Base-by-base conservation (phyloP, 2,329 filamentous ascomycete genomes). In the Ceratocystis cacaofunesta region DNA sequence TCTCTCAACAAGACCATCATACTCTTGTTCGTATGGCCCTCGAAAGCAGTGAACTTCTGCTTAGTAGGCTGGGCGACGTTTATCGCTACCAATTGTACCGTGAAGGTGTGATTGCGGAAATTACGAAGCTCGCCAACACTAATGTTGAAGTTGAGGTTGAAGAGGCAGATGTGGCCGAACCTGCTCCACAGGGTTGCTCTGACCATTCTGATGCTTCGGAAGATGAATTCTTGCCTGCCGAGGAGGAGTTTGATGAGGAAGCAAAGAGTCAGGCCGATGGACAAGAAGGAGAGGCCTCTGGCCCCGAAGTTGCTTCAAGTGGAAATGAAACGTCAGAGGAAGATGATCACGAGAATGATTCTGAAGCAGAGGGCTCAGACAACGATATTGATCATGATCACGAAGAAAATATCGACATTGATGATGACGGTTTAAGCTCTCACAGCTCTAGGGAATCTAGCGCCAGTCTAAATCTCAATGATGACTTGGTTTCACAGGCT, bases 21-120 rank as follows among this genome's bases (percentile, higher is more conserved):
- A 87, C 87, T 1, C 79, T 99, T 4, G 91, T 97, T 8, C 89
- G 91, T 68, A 88, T 87, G 69, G 92, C 90, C 19, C 78, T 99
- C 17, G 90, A 96, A 72, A 92, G 92, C 46, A 89, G 92, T 0
- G 92, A 96, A 73, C 79, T 99, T 5, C 81, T 99, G 0, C 82
- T 96, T 67, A 87, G 86, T 71, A 86, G 95, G 19, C 78, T 99
- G 5, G 90, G 92, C 68, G 81, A 86, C 25, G 89, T 97, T 36
- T 99, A 99, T 72, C 86, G 90, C 30, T 95, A 96, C 71, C 95
- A 99, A 71, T 92, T 99, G 70, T 95, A 99, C 72, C 89, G 94
- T 0, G 95, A 99, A 76, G 94, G 94, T 44, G 94, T 99, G 55
- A 92, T 97, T 70, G 82, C 88, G 1, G 92, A 99, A 73, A 95